Conservation (phyloP, 177 flowering plant genomes). For the Vitis hybrid region DNA sequence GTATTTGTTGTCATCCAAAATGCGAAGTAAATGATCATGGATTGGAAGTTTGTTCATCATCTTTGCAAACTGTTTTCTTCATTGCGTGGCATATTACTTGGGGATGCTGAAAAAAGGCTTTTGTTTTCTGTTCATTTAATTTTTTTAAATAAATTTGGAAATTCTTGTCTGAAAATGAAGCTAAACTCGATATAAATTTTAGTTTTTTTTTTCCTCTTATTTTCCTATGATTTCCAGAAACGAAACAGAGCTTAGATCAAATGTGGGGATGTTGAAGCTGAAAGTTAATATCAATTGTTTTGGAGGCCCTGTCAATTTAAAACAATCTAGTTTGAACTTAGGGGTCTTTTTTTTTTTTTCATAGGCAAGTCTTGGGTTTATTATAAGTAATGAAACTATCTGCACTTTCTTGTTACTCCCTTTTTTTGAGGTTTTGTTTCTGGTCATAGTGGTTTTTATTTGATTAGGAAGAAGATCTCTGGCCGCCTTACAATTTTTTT, state of each 20-base stretch:
- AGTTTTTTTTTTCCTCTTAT: neutral
- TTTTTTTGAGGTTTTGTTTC: neutral
- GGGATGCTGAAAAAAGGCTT: too few species aligned
- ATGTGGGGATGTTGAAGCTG: neutral
- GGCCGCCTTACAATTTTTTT: neutral
- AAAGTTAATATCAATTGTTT: neutral
- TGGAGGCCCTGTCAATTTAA: neutral
- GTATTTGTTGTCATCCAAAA: too few species aligned
- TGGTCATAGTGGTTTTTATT: neutral
- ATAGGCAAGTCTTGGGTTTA: too few species aligned
- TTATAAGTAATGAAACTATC: too few species aligned
- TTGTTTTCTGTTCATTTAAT: too few species aligned
- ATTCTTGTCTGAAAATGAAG: too few species aligned
- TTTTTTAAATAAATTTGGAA: too few species aligned
- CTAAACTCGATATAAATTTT: neutral
- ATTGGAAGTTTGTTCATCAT: too few species aligned
- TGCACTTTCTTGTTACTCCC: neutral
- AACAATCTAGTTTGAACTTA: neutral
- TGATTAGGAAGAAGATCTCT: neutral
- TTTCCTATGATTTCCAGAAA: neutral
- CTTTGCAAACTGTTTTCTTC: too few species aligned
- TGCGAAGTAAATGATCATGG: too few species aligned
- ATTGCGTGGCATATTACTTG: too few species aligned
- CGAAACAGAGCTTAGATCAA: neutral
- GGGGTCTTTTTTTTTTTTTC: too few species aligned